Percentiles rank a stretch among this genome's conserved stretches.
Evolutionary conservation across 1,284 basidiomycete species (phyloP).

Genomic region (Trichosporon sp.): DNA sequence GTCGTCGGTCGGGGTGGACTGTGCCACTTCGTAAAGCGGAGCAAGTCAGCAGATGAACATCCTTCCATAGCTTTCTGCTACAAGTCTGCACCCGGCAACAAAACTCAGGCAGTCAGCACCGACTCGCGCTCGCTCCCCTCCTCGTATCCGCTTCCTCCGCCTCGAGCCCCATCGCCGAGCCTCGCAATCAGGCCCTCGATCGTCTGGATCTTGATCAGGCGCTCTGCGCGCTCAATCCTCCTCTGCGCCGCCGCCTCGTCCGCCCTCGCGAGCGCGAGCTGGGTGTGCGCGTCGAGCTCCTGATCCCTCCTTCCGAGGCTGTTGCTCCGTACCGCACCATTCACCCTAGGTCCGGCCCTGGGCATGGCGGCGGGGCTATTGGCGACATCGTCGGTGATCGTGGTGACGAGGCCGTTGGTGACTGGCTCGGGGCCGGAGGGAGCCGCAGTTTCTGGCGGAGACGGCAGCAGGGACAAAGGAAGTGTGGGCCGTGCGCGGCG

Average conservation of each 20-base stretch:
- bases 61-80: too few relatives aligned
- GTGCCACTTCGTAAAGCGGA: too few relatives aligned
- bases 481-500: neutral
- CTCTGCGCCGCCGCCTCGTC: neutral
- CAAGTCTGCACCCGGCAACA: too few relatives aligned
- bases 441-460: neutral
- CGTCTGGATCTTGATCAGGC: neutral
- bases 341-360: neutral
- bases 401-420: neutral
- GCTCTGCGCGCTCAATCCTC: neutral
- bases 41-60: too few relatives aligned
- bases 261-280: neutral
- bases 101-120: neutral
- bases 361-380: too few relatives aligned
- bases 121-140: neutral
- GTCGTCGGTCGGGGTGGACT: too few relatives aligned
- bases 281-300: neutral
- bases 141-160: neutral
- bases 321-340: neutral
- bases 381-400: too few relatives aligned
- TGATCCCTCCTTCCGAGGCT: neutral
- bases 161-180: neutral
- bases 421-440: too few relatives aligned
- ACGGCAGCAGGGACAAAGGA: neutral
- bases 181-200: neutral